Evolutionary conservation across 2,329 filamentous ascomycete species (phyloP).

Genomic region (Daldinia eschscholtzii): DNA sequence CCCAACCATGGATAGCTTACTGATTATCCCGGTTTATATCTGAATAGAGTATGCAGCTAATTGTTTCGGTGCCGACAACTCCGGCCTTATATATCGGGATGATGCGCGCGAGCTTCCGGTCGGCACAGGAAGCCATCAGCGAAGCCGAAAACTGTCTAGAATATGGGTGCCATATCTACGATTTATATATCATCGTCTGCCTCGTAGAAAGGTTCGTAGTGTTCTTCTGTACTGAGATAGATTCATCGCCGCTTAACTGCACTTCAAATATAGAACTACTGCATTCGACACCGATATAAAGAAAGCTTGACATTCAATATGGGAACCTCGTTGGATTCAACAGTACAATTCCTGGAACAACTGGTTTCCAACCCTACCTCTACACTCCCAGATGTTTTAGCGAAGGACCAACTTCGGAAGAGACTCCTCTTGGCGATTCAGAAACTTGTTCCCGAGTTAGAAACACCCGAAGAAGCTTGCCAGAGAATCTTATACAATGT

Average conservation of each 20-base stretch:
- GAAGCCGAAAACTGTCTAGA: constrained; percentile 10
- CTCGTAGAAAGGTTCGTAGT: not conserved
- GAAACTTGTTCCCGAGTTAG: constrained; percentile 34
- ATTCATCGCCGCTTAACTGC: not conserved
- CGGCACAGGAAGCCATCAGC: constrained; percentile 9
- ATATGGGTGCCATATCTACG: not conserved
- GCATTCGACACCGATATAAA: not conserved
- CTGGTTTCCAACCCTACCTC: constrained; percentile 13
- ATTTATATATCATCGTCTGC: not conserved
- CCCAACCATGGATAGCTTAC: constrained; percentile 3
- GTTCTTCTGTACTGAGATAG: not conserved
- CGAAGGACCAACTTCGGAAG: constrained; percentile 34
- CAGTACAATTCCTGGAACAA: constrained; percentile 26
- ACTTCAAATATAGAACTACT: not conserved
- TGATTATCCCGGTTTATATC: constrained; percentile 5
- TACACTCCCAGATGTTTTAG: not conserved
- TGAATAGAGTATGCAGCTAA: not conserved
- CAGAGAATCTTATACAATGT: constrained; percentile 38
- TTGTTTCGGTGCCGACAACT: not conserved
- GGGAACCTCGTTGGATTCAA: constrained; percentile 13
- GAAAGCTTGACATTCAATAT: constrained; percentile 1
- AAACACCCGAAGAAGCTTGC: constrained; percentile 33
- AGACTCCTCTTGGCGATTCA: constrained; percentile 27
- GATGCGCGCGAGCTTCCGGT: constrained; percentile 24
- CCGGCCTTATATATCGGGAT: constrained; percentile 6